A percentile compares a stretch with the other conserved stretches of the same genome.
Evolutionary conservation across 805 yeast species (phyloP).

Genomic region (Yamadazyma sp.): DNA sequence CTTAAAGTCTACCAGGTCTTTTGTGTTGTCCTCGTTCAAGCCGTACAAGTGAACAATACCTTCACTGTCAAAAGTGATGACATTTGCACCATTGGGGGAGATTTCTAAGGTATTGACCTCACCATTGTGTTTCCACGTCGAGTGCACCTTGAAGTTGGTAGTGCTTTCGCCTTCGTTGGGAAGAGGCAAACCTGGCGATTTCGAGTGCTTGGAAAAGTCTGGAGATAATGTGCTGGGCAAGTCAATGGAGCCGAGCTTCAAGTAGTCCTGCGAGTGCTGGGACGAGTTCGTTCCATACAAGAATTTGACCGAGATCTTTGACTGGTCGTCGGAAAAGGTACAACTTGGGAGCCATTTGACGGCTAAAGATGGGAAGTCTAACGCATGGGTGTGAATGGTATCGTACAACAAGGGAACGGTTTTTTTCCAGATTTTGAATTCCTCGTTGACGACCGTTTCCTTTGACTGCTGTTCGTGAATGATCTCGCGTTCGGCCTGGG

Average conservation of each 20-base stretch:
- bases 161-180: slow-evolving; percentile 19
- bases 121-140: slow-evolving; percentile 61
- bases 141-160: slow-evolving; percentile 39
- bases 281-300: slow-evolving; percentile 50
- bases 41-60: slow-evolving; percentile 52
- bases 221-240: slow-evolving; percentile 53
- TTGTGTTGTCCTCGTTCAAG: slow-evolving; percentile 16
- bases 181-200: slow-evolving; percentile 22
- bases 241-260: slow-evolving; percentile 45
- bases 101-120: slow-evolving; percentile 64
- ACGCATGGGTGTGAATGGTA: slow-evolving; percentile 64
- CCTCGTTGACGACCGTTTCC: slow-evolving; percentile 71
- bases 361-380: slow-evolving; percentile 70
- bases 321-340: slow-evolving; percentile 27
- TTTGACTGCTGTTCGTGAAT: slow-evolving; percentile 49
- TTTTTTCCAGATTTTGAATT: slow-evolving; percentile 79
- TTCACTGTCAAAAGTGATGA: slow-evolving; percentile 55
- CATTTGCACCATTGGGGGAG: slow-evolving; percentile 46
- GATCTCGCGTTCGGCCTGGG: slow-evolving; percentile 35
- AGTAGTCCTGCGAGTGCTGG: slow-evolving; percentile 40
- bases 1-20: slow-evolving; percentile 34
- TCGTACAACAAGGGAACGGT: slow-evolving; percentile 78
- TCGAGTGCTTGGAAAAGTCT: slow-evolving; percentile 27
- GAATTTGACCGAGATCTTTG: slow-evolving; percentile 37
- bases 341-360: slow-evolving; percentile 64